These are phyloP conservation scores for Ulvella scutata DNA, from an alignment of 139 green algal species.

Conservation along the genomic window DNA sequence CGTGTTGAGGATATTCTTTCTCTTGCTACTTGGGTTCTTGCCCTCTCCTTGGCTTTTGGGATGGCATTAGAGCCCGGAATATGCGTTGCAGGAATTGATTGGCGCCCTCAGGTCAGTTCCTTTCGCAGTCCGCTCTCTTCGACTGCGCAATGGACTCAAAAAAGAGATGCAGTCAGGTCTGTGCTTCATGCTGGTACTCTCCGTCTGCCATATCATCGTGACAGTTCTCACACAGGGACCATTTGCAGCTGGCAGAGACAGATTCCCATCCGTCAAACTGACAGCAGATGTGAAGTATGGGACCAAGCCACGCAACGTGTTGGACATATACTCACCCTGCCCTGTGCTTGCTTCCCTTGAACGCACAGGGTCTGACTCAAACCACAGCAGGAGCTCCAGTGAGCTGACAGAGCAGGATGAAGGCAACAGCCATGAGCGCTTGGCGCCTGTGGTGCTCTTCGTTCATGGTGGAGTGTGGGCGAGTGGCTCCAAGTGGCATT, in stretches of 20 bases:
- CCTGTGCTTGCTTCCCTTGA: neutral
- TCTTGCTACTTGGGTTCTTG: neutral
- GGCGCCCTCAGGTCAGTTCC: neutral
- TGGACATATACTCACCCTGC: constrained; percentile 55
- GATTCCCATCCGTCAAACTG: constrained; percentile 11
- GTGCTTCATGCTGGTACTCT: neutral
- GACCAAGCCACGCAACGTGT: constrained; percentile 13
- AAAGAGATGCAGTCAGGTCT: neutral
- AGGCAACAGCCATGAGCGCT: neutral
- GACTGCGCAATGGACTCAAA: neutral
- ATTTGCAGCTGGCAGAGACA: neutral
- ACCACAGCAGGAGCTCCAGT: neutral
- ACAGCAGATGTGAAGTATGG: constrained; percentile 28
- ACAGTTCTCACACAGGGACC: neutral
- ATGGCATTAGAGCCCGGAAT: neutral
- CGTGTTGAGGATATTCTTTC: neutral
- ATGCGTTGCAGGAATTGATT: neutral
- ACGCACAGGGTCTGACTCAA: neutral
- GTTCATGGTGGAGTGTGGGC: constrained; percentile 68
- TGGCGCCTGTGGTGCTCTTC: constrained; percentile 57
- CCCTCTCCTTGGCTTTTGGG: neutral
- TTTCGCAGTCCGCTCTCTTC: neutral
- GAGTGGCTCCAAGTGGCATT: constrained; percentile 48
- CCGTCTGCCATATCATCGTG: neutral
- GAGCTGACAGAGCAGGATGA: neutral